Conservation (phyloP, 106 monocot species). For the Dioscorea alata region DNA sequence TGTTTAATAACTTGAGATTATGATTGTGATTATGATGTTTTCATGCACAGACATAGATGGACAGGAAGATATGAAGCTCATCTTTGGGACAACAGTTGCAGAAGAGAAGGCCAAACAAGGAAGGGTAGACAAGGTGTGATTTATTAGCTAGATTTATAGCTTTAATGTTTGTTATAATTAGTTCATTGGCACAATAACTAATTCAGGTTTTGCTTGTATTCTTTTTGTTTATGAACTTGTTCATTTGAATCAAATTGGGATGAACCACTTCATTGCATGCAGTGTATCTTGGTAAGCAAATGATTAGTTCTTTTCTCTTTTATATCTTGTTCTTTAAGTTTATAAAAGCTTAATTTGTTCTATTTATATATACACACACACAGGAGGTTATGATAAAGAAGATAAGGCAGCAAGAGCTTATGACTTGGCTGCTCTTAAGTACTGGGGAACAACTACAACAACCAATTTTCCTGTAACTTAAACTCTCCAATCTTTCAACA, state of each 20-base stretch:
- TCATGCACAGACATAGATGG: constrained; percentile 75
- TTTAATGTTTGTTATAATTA: not conserved
- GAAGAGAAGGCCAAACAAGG: constrained; percentile 89
- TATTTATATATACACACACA: not conserved
- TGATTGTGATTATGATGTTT: not conserved
- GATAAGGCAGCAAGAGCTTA: constrained; percentile 97
- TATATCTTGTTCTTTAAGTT: not conserved
- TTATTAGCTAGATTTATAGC: too few species aligned
- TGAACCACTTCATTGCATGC: constrained; percentile 8
- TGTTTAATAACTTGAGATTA: not conserved
- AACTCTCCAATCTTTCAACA: too few species aligned
- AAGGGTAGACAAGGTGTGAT: constrained; percentile 88
- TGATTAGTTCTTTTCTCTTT: not conserved
- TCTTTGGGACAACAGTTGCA: constrained; percentile 97
- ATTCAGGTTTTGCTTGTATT: not conserved
- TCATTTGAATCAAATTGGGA: not conserved
- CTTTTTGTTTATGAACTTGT: not conserved
- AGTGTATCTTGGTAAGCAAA: constrained; percentile 86
- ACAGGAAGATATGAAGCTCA: constrained; percentile 97
- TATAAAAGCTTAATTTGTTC: not conserved
- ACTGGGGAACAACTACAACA: constrained; percentile 95
- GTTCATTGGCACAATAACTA: not conserved
- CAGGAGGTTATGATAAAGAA: constrained; percentile 98
- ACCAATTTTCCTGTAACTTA: constrained; percentile 85
- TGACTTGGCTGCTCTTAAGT: constrained; percentile 98